Evolutionary conservation across 2,329 filamentous ascomycete species (phyloP).

Genomic region (Penicillium sp.): DNA sequence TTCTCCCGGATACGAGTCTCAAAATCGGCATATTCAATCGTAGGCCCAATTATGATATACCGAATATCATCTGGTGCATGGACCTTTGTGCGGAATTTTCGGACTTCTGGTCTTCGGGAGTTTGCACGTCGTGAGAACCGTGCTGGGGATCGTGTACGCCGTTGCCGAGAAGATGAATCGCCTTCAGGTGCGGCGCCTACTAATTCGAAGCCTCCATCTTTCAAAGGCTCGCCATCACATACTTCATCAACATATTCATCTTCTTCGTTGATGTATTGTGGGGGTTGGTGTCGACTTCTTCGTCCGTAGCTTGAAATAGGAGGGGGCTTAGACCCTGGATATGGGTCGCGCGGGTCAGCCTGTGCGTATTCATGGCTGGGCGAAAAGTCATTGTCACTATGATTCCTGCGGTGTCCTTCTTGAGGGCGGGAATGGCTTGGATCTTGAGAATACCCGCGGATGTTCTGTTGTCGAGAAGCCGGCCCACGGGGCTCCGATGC

Average conservation of each 20-base stretch:
- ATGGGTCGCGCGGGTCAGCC: conserved; percentile 63
- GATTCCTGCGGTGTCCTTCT: conserved; percentile 29
- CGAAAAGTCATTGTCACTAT: conserved; percentile 31
- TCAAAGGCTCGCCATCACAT: conserved; percentile 68
- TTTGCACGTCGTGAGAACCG: conserved; percentile 28
- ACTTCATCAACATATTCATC: conserved; percentile 71
- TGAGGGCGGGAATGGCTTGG: conserved; percentile 33
- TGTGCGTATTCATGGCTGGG: conserved; percentile 27
- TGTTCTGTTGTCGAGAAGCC: conserved; percentile 31
- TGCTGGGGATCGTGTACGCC: conserved; percentile 30
- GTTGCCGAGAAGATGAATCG: conserved; percentile 29
- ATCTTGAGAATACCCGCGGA: conserved; percentile 28
- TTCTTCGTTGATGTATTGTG: conserved; percentile 76
- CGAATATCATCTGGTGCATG: conserved; percentile 82
- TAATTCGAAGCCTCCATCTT: conserved; percentile 81
- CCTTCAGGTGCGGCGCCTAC: conserved; percentile 52
- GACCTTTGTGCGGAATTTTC: conserved; percentile 86
- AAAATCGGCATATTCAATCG: conserved; percentile 74
- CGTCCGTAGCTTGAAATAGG: conserved; percentile 42
- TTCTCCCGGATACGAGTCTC: conserved; percentile 80
- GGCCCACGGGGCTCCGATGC: conserved; percentile 54
- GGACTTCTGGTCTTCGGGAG: conserved; percentile 60
- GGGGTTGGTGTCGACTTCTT: conserved; percentile 40
- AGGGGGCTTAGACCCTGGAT: conserved; percentile 56
- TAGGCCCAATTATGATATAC: conserved; percentile 80